Base-by-base conservation (phyloP, 306 rosid genomes). In the Bauhinia variegata region DNA sequence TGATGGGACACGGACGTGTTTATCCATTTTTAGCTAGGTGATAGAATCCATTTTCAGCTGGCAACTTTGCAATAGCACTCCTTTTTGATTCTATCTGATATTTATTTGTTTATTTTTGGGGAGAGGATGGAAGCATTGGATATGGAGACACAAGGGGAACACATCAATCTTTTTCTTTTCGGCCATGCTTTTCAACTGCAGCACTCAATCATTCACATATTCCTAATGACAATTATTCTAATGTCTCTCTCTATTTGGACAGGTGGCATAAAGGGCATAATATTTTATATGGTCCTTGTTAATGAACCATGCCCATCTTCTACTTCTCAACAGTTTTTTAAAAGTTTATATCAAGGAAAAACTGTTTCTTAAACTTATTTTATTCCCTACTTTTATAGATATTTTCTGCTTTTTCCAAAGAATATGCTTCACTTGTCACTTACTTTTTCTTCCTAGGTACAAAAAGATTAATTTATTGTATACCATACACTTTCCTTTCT, bases 201-300 rank as follows among this genome's bases (percentile, higher is more conserved):
- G 28, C 28, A 23, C 23, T 15, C 64, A 31, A 55, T 37, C 39
- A 16, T 16, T 17, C 39, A 13, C 28, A 50, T 19, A 17, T 8
- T 16, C 32, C 11, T 64, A 15, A 54, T 16, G 38, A 51, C 32
- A 43, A 63, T 51, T 63, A 48, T 41, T 47, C 54, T 32, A 7
- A 30, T 73, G 80, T 66, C 85, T 37, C 46, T 71, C 73, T 73
- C 63, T 32, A n/a, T 49, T 48, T 60, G 50, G 39, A 57, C 5
- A 17, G 65, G 12, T 47, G 23, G 31, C 46, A 2, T 23, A 14
- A 15, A 48, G 19, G 51, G 58, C 50, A 59, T 14, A 58, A 59
- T 57, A 69, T 57, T 68, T 46, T 59, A 30, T 48, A 19, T 70
- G 42, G 8, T 3, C 30, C 60, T 60, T 63, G 68, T 39, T 63